These are phyloP conservation scores for Berkeleyomyces rouxiae DNA, from an alignment of 2,329 filamentous ascomycete genomes.

Conservation along the genomic window DNA sequence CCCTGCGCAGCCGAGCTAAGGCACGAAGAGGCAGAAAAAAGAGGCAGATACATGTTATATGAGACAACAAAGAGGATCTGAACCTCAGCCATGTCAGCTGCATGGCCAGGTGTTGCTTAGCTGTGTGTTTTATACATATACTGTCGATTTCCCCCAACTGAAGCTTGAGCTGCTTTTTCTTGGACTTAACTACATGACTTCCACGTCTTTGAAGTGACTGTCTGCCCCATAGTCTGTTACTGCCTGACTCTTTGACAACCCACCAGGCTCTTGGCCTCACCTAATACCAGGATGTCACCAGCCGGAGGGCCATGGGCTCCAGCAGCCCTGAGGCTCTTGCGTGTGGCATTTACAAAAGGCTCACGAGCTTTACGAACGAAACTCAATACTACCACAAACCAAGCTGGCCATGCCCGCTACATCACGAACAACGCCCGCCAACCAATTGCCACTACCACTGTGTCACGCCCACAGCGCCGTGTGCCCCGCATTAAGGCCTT, in stretches of 20 bases:
- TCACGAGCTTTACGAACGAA: slow-evolving; percentile 35
- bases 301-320: slow-evolving; percentile 41
- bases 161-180: neutral
- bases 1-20: neutral
- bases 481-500: slow-evolving; percentile 14
- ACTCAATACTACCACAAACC: slow-evolving; percentile 28
- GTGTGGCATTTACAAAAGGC: slow-evolving; percentile 34
- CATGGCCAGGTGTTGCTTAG: slow-evolving; percentile 6
- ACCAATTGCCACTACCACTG: slow-evolving; percentile 34
- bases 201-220: neutral
- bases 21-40: slow-evolving; percentile 1
- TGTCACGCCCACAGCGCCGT: slow-evolving; percentile 34
- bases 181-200: neutral
- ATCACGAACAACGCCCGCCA: slow-evolving; percentile 30
- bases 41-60: neutral
- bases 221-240: slow-evolving; percentile 7
- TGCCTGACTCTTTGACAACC: slow-evolving; percentile 2
- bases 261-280: slow-evolving; percentile 2
- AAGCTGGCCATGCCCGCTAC: slow-evolving; percentile 31
- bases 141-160: neutral
- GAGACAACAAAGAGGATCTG: neutral
- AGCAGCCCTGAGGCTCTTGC: slow-evolving; percentile 36
- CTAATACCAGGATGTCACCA: slow-evolving; percentile 32
- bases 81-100: slow-evolving; percentile 8
- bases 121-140: slow-evolving; percentile 7